A percentile compares a stretch with the other conserved stretches of the same genome.
These are phyloP conservation scores for Fraxinus quadrangulata DNA, from an alignment of 257 asterid genomes.

Conservation along the genomic window DNA sequence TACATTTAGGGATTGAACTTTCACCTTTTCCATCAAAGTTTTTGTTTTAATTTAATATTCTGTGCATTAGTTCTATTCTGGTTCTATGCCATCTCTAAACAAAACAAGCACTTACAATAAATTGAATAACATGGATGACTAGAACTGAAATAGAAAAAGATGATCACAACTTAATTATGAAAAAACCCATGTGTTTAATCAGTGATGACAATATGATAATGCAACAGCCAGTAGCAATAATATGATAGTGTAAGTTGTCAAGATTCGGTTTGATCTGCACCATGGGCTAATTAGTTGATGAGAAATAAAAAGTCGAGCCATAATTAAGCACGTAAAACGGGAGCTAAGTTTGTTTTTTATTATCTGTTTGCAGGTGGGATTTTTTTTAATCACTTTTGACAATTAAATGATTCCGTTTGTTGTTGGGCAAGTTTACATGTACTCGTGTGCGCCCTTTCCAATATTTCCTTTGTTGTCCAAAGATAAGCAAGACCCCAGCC, in stretches of 20 bases:
- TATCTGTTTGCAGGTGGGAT: too few species aligned
- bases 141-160: neutral
- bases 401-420: too few species aligned
- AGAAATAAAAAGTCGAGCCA: too few species aligned
- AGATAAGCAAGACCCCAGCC: neutral
- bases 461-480: too few species aligned
- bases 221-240: neutral
- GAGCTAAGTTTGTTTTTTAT: too few species aligned
- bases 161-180: neutral
- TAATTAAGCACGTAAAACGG: neutral
- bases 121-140: neutral
- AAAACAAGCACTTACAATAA: neutral
- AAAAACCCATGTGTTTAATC: neutral
- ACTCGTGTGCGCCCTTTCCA: too few species aligned
- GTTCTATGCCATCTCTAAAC: too few species aligned
- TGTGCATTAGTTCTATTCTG: too few species aligned
- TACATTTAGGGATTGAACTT: neutral
- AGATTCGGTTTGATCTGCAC: too few species aligned
- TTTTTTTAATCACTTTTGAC: neutral
- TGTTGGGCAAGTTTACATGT: too few species aligned
- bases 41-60: neutral
- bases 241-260: neutral
- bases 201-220: neutral
- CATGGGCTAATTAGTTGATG: neutral
- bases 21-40: neutral